Conservation (phyloP, 2,329 filamentous ascomycete species). For the Proliferodiscus dingleyae region DNA sequence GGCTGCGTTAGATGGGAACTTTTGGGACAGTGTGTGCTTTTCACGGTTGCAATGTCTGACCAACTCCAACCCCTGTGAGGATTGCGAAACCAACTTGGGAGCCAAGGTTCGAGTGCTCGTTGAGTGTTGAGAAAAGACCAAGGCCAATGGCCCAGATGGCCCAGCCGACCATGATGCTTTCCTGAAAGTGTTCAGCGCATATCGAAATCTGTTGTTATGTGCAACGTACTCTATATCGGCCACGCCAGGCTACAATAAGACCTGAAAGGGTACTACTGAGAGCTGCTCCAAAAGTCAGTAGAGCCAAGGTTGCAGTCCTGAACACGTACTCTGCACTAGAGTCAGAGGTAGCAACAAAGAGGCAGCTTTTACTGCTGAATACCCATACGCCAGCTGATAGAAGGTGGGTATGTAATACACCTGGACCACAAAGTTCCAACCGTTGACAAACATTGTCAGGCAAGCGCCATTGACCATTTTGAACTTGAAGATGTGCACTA, state of each 20-base stretch:
- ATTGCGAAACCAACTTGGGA: slow-evolving; percentile 52
- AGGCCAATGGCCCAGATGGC: slow-evolving; percentile 47
- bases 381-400: slow-evolving; percentile 41
- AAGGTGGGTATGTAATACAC: slow-evolving; percentile 39
- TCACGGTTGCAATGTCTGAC: slow-evolving; percentile 45
- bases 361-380: slow-evolving; percentile 38
- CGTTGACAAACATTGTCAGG: slow-evolving; percentile 53
- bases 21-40: neutral
- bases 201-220: neutral
- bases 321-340: slow-evolving; percentile 40
- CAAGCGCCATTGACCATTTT: slow-evolving; percentile 50
- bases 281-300: neutral
- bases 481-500: slow-evolving; percentile 48
- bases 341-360: slow-evolving; percentile 40
- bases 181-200: neutral
- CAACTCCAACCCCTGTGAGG: slow-evolving; percentile 47
- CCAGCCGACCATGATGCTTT: slow-evolving; percentile 51
- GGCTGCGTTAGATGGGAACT: neutral
- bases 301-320: neutral
- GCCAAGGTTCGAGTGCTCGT: slow-evolving; percentile 42
- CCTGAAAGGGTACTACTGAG: slow-evolving; percentile 40
- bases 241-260: slow-evolving; percentile 47
- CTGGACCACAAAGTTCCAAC: slow-evolving; percentile 56
- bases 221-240: slow-evolving; percentile 40
- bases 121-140: slow-evolving; percentile 48